Base-by-base conservation (phyloP, 1,139 yeast species). In the Suhomyces anneliseae region DNA sequence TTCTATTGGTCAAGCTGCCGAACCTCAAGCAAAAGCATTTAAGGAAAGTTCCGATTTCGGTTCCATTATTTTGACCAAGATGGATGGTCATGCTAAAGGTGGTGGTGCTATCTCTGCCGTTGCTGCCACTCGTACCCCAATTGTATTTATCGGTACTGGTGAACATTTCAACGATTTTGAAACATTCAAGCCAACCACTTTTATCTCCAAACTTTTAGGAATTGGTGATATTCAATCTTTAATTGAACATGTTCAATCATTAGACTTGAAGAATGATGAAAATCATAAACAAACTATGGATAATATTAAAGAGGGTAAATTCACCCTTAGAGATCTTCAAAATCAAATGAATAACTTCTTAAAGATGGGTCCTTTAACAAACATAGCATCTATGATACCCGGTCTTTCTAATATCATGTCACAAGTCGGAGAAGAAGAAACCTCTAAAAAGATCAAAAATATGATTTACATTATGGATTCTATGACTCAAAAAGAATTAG, bases 31-130 rank as follows among this genome's bases (percentile, higher is more conserved):
- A 7, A 80, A 79, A 60, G 99, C 99, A 1, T 93, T 93, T 72
- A 93, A 93, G 67, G 97, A 90, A 47, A 82, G 93, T 38, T 78
- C 97, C 4, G 84, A 93, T 61, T 93, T 93, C 62, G 99, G 99
- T 61, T 92, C 98, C 27, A 93, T 93, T 55, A 87, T 93, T 52
- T 78, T 93, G 64, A 93, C 99, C 29, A 93, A 93, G 67, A 86
- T 93, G 96, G 99, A 93, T 67, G 99, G 99, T 41, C 98, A 93
- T 63, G 99, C 99, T 36, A 93, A 88, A 69, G 99, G 99, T 65
- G 99, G 99, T 72, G 99, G 99, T 76, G 99, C 99, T 27, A 90
- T 93, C 47, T 90, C 97, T 38, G 99, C 99, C 0, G 98, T 93
- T 46, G 99, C 99, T 1, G 95, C 97, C 1, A 92, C 99, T 11